Evolutionary conservation across 2,329 filamentous ascomycete genomes (phyloP), one percentile per base, ranked within the genome.

Genomic region (Penicillium occitanis): DNA sequence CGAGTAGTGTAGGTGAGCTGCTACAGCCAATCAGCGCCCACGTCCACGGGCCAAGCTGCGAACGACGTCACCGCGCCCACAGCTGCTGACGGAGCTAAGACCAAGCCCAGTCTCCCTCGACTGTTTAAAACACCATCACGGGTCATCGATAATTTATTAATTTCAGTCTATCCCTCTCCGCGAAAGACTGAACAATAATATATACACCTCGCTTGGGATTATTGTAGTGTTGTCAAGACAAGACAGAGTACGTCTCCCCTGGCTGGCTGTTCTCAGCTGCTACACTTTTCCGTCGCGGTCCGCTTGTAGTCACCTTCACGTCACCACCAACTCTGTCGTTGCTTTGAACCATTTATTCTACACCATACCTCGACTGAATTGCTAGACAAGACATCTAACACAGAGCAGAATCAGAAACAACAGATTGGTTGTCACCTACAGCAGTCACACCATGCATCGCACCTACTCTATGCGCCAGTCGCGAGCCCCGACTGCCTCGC

Each of bases 381-480:
- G 44, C 19, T n/a, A 48, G 44, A 48, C 7, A 25, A 25, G n/a
- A 13, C 44, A 22, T 48, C 48, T 51, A 51, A 51, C 14, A 44
- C 37, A 42, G 37, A 14, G 2, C 44, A 48, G n/a, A 48, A 6
- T 28, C 48, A 28, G 48, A 30, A 30, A 51, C 33, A 53, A 48
- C 10, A 57, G 33, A 37, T 22, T 33, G 33, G 11, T 22, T 8
- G 10, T 37, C 35, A 17, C 46, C 50, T 25, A 37, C 46, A 14
- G 35, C 59, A 48, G 40, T 55, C 28, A 76, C 69, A 76, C 69
- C 69, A 99, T 99, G 94, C 95, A 99, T 87, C 93, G 94, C 80
- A 97, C 95, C 71, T 99, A 98, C 81, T 97, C 93, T 75, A 96
- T 97, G 95, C 93, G 95, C 90, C 91, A 96, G 82, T 90, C 91